Evolutionary conservation across 768 basidiomycete species (phyloP).

Genomic region (Paxillus involutus): DNA sequence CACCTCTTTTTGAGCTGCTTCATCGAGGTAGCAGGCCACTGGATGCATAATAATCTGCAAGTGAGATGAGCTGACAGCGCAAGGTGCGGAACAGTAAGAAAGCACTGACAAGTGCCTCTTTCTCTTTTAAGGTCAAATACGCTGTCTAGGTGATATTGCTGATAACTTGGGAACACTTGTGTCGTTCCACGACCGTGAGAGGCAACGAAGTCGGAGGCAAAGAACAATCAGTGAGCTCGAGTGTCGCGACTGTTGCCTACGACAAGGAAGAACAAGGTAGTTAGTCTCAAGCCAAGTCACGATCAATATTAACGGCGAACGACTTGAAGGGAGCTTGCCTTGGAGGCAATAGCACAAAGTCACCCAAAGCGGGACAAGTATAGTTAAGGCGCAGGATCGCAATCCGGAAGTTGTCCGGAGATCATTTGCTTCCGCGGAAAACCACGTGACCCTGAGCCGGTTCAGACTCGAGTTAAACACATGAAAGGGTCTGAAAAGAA

Average conservation of each 20-base stretch:
- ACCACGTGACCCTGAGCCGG: too few relatives aligned
- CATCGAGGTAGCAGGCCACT: conserved; percentile 11
- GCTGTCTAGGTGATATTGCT: neutral
- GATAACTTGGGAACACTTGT: neutral
- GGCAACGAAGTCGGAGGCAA: neutral
- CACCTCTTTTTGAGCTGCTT: conserved; percentile 26
- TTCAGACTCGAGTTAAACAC: neutral
- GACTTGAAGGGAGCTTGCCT: too few relatives aligned
- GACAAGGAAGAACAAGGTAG: too few relatives aligned
- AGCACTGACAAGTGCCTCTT: conserved; percentile 25
- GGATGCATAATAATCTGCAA: conserved; percentile 21
- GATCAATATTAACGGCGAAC: too few relatives aligned
- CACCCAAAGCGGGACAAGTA: too few relatives aligned
- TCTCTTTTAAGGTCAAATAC: conserved; percentile 14
- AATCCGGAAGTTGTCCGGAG: too few relatives aligned
- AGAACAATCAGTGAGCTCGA: neutral
- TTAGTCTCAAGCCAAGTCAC: too few relatives aligned
- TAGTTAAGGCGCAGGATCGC: too few relatives aligned
- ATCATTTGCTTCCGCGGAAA: too few relatives aligned
- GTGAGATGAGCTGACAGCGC: conserved; percentile 15
- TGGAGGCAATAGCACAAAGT: too few relatives aligned
- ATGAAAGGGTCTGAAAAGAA: neutral
- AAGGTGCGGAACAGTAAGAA: conserved; percentile 9
- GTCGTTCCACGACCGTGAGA: neutral
- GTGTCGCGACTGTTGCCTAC: too few relatives aligned